Percentiles rank a stretch among this genome's conserved stretches.
Conservation (phyloP, 345 rosid genomes). For the Litchi chinensis region DNA sequence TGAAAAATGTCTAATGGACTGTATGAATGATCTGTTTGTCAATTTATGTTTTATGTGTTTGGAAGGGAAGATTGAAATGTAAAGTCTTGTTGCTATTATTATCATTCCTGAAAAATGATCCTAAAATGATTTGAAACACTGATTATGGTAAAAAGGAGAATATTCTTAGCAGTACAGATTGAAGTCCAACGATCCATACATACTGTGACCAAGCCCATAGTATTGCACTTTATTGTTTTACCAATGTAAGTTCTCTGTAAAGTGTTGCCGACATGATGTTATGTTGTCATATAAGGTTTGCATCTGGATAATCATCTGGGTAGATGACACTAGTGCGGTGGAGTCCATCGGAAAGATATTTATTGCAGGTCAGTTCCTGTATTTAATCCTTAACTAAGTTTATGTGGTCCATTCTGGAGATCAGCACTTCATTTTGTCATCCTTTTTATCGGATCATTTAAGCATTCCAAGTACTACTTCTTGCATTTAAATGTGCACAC, state of each 20-base stretch:
- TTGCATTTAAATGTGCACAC: slow-evolving; percentile 8
- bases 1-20: too few relatives aligned
- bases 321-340: slow-evolving; percentile 71
- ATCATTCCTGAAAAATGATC: neutral
- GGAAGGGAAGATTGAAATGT: neutral
- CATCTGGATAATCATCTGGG: slow-evolving; percentile 88
- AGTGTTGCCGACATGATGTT: slow-evolving; percentile 24
- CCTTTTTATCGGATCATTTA: neutral
- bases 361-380: slow-evolving; percentile 66
- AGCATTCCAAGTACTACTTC: neutral
- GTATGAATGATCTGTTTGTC: neutral
- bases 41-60: too few relatives aligned
- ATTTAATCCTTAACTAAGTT: slow-evolving; percentile 22
- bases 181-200: neutral
- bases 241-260: neutral
- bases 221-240: neutral
- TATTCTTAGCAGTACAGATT: neutral
- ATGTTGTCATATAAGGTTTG: slow-evolving; percentile 56
- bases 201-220: neutral
- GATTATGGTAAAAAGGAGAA: neutral
- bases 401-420: neutral
- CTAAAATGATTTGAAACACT: slow-evolving; percentile 5
- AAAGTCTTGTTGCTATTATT: neutral
- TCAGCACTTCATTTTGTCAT: neutral
- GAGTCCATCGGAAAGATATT: slow-evolving; percentile 80